Evolutionary conservation across 306 rosid genomes (phyloP), one percentile per base, ranked within the genome.

Genomic region (Phaseolus lunatus): DNA sequence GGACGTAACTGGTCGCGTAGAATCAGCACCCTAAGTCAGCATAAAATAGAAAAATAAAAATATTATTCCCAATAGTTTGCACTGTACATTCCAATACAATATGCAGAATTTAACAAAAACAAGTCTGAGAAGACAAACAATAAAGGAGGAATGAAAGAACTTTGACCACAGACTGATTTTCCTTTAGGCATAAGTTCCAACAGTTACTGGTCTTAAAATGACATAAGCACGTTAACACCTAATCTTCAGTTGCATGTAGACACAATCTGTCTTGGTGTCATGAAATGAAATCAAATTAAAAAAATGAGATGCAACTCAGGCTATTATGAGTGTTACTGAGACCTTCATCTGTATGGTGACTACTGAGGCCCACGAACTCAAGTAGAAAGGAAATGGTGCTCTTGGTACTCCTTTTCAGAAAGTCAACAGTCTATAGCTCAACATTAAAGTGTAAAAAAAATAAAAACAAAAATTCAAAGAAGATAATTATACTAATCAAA

Each of bases 21-120:
- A 86, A 76, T 89, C 98, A 76, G 85, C 93, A 64, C 81, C 93
- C 99, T 96, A 62, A 66, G 48, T 57, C 75, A 79, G 54, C 65
- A 79, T 61, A 54, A 76, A 39, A 68, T 4, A 37, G 22, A 52
- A 74, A n/a, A 83, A 56, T 82, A 45, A 79, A 62, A 37, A 39
- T 48, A 72, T 56, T 82, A 35, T 31, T 52, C 5, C 16, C 65
- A 19, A 58, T 63, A 29, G 19, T 49, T 45, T 47, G 50, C 49
- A 44, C 78, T 75, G 74, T 48, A 22, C 59, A 53, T 75, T 75
- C 29, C 31, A 70, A 61, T 19, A 59, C 29, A 35, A 61, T 24
- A 72, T 22, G 29, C 69, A 69, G 29, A 59, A 33, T 13, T 41
- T 8, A 48, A 79, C 45, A 48, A 33, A 7, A 2, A 3, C 52